These are phyloP conservation scores for Apiospora arundinis DNA, from an alignment of 2,329 filamentous ascomycete genomes.

Conservation along the genomic window DNA sequence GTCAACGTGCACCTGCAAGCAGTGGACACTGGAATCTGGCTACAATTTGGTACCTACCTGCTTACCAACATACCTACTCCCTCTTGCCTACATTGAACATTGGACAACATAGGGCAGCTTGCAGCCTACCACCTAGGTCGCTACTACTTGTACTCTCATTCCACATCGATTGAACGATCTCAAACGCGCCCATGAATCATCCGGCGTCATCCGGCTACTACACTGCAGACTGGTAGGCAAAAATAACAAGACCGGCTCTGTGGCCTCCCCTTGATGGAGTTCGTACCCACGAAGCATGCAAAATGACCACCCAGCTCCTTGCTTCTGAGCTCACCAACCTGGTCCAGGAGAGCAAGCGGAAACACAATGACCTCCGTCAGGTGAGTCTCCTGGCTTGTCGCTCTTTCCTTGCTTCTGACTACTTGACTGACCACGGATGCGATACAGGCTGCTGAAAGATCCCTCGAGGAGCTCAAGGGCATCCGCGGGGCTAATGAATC, in stretches of 20 bases:
- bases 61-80: too few relatives aligned
- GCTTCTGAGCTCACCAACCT: constrained; percentile 87
- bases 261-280: background rate
- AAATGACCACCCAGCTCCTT: constrained; percentile 91
- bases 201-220: background rate
- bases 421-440: constrained; percentile 4
- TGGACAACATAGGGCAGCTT: too few relatives aligned
- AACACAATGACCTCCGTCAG: constrained; percentile 87
- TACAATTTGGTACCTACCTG: too few relatives aligned
- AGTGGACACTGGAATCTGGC: too few relatives aligned
- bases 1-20: too few relatives aligned
- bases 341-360: constrained; percentile 94
- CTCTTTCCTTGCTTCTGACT: background rate
- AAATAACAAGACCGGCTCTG: background rate
- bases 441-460: constrained; percentile 85
- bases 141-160: too few relatives aligned
- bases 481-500: constrained; percentile 77
- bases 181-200: background rate
- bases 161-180: too few relatives aligned
- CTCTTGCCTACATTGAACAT: too few relatives aligned
- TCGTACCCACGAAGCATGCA: constrained; percentile 38
- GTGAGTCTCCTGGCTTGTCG: constrained; percentile 46
- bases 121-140: too few relatives aligned
- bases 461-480: constrained; percentile 84
- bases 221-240: constrained; percentile 2